These are phyloP conservation scores for Aspergillus tamarii DNA, from an alignment of 2,329 filamentous ascomycete species.

Conservation along the genomic window DNA sequence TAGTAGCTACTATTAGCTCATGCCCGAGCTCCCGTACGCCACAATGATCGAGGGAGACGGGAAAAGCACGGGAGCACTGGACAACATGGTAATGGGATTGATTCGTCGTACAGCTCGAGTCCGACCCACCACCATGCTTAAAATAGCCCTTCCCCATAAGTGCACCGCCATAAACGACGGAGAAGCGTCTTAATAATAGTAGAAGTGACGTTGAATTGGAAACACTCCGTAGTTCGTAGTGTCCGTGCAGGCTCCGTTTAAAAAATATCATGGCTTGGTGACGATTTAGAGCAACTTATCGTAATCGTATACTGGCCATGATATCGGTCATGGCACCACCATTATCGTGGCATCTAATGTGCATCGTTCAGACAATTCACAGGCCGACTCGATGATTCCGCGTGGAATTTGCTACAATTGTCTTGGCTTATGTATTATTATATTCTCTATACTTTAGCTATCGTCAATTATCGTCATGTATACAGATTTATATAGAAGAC, in stretches of 20 bases:
- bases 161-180: slow-evolving; percentile 15
- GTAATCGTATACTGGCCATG: neutral
- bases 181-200: neutral
- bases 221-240: neutral
- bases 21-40: neutral
- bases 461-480: too few relatives aligned
- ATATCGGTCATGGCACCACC: neutral
- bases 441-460: neutral
- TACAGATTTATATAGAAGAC: neutral
- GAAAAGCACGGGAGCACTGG: neutral
- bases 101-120: neutral
- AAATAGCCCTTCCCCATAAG: slow-evolving; percentile 13
- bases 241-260: neutral
- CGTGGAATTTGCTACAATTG: neutral
- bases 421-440: neutral
- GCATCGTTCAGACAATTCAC: neutral
- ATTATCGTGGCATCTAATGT: neutral
- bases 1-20: neutral
- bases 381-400: neutral
- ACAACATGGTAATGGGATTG: neutral
- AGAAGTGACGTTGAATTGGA: neutral
- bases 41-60: neutral
- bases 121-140: slow-evolving; percentile 13
- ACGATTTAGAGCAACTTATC: neutral
- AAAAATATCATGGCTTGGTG: neutral